Evolutionary conservation across 2,329 filamentous ascomycete species (phyloP).

Genomic region (Aspergillus costaricaensis): DNA sequence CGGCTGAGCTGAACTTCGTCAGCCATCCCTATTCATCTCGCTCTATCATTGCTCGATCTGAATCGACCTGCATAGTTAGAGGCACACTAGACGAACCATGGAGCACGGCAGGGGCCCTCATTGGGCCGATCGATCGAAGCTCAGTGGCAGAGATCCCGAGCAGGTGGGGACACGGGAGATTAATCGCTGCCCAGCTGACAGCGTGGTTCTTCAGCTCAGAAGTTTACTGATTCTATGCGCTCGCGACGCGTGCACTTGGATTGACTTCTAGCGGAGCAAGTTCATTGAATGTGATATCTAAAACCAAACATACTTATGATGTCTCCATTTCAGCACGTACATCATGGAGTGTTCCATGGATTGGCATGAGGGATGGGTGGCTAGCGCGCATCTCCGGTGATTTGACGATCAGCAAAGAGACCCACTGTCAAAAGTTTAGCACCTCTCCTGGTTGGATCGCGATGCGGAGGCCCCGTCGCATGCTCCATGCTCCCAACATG

Average conservation of each 20-base stretch:
- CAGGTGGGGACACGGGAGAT: not conserved
- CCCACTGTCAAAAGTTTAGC: not conserved
- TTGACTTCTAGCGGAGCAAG: no score
- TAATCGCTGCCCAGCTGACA: not conserved
- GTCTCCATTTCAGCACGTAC: no score
- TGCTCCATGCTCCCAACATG: not conserved
- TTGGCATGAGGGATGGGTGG: not conserved
- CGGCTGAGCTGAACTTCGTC: conserved; percentile 5
- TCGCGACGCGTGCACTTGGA: no score
- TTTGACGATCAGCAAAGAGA: not conserved
- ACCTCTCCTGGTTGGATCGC: not conserved
- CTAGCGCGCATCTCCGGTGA: not conserved
- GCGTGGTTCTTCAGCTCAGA: not conserved
- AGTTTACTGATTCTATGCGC: not conserved
- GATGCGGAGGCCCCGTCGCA: not conserved
- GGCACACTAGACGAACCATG: not conserved
- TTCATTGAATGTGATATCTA: no score
- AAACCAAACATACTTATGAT: no score
- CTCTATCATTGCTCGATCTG: not conserved
- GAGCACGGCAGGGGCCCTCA: not conserved
- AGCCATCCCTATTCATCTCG: not conserved
- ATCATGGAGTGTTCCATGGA: not conserved
- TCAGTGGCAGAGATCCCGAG: not conserved
- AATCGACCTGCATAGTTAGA: conserved; percentile 1
- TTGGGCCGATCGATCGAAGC: not conserved